A percentile compares a stretch with the other conserved stretches of the same genome.
Conservation (phyloP, 192 early-diverging fungal species). For the Dimargaris cristalligena region DNA sequence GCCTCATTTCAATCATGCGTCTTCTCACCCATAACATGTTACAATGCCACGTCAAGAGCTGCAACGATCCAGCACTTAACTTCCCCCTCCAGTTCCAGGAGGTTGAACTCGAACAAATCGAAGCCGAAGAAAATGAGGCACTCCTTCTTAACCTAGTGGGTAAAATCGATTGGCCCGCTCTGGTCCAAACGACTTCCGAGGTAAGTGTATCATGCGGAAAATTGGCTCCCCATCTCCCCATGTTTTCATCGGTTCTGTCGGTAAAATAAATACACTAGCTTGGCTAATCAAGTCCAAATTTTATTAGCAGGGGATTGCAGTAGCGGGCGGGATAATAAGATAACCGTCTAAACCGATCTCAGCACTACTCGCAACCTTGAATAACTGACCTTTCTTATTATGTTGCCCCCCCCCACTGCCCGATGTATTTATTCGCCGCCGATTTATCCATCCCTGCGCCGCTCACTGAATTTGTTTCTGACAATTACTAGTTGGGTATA, state of each 20-base stretch:
- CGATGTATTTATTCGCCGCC: too few relatives aligned
- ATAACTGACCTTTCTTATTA: not conserved
- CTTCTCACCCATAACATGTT: constrained; percentile 98
- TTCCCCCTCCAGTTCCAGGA: constrained; percentile 82
- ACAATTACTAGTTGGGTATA: constrained; percentile 64
- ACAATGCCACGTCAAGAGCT: constrained; percentile 93
- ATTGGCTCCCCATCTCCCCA: not conserved
- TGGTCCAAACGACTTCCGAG: constrained; percentile 24
- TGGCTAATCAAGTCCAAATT: not conserved
- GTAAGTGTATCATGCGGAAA: constrained; percentile 15
- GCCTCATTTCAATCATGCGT: constrained; percentile 59
- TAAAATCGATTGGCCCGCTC: constrained; percentile 13
- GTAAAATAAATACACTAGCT: not conserved
- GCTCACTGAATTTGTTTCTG: too few relatives aligned
- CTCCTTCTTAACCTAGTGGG: constrained; percentile 11
- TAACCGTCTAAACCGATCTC: not conserved
- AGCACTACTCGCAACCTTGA: not conserved
- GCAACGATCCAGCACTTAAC: constrained; percentile 59
- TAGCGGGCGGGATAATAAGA: not conserved
- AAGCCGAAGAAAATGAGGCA: constrained; percentile 21
- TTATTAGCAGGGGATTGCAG: not conserved
- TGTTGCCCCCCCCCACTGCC: not conserved
- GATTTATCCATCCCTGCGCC: too few relatives aligned
- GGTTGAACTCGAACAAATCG: constrained; percentile 50
- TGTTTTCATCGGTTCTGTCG: not conserved